Evolutionary conservation across 2,329 filamentous ascomycete genomes (phyloP), one percentile per base, ranked within the genome.

Genomic region (Penicillium oxalicum): DNA sequence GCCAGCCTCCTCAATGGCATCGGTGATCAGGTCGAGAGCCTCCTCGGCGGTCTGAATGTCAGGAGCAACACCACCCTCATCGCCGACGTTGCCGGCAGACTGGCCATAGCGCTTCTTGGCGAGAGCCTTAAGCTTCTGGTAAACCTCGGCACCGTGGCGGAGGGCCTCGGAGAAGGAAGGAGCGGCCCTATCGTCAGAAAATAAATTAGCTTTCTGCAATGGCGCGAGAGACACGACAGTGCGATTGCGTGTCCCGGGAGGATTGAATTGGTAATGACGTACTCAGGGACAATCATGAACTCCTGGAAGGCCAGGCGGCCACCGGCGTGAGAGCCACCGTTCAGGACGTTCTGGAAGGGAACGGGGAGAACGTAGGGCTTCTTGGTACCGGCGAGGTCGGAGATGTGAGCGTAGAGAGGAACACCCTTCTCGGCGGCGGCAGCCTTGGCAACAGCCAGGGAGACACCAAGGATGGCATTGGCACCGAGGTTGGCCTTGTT

Each of bases 81-180:
- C 93, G 76, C 93, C 93, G 61, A 98, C 93, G 74, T 98, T 98
- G 73, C 91, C 93, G 60, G 93, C 93, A 58, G 93, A 96, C 77
- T 95, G 91, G 70, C 93, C 93, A 74, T 98, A 98, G 82, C 88
- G 93, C 88, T 96, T 93, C 88, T 97, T 97, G 73, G 93, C 91
- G 55, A 97, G 83, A 65, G 80, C 67, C 87, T 98, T 98, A 67
- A 98, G 87, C 77, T 88, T 87, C 77, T 97, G 91, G 86, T 98
- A 98, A 66, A 96, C 90, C 78, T 98, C 93, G 65, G 91, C 77
- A 74, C 93, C 93, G 77, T 95, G 89, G 73, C 91, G 91, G 77
- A 98, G 85, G 70, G 86, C 93, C 81, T 98, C 93, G 63, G 85
- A 83, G 84, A 98, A 98, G 56, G 87, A 85, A 53, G 90, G 86